Evolutionary conservation across 2,329 filamentous ascomycete genomes (phyloP), one percentile per base, ranked within the genome.

Genomic region (Fusarium nygamai): DNA sequence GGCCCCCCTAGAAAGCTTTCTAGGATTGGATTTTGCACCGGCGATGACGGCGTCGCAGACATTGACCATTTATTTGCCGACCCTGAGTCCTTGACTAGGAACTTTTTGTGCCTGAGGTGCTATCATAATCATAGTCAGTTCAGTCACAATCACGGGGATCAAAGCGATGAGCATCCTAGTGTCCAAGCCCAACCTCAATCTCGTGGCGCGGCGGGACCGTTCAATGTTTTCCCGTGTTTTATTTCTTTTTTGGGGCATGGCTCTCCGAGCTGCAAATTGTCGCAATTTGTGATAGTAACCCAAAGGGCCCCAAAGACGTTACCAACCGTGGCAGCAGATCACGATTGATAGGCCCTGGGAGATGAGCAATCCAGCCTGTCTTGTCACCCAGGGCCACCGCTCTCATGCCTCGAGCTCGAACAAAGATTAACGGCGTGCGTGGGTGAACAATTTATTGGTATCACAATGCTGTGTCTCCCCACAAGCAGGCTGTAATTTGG

Each of bases 341-440:
- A 51, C 50, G 29, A 70, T 69, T 69, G 64, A 70, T 74, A 73
- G 61, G 66, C 33, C 33, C 61, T 61, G 60, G 61, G 71, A 58
- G 59, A 73, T 74, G 67, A 57, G 71, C 67, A 73, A 73, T 75
- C 47, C 70, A 54, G 62, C 60, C 46, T 69, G 60, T 74, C 64
- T 69, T 53, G 64, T 72, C 43, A 56, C 69, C 71, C 53, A 61
- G 61, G 61, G 48, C 41, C 64, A 69, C 58, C 66, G 61, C 48
- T 38, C 48, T 62, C 72, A 70, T 75, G 54, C 60, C 58, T 64
- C 33, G 24, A 54, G 43, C 44, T 64, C 19, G 20, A 56, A 44
- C 41, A 61, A 54, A 69, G 27, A 59, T 59, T 64, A 56, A 61
- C n/a, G 43, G 47, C 61, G 63, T 51, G 50, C 58, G 66, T 56